These are phyloP conservation scores for Xylariaceae sp. DNA, from an alignment of 2,329 filamentous ascomycete genomes.

Conservation along the genomic window DNA sequence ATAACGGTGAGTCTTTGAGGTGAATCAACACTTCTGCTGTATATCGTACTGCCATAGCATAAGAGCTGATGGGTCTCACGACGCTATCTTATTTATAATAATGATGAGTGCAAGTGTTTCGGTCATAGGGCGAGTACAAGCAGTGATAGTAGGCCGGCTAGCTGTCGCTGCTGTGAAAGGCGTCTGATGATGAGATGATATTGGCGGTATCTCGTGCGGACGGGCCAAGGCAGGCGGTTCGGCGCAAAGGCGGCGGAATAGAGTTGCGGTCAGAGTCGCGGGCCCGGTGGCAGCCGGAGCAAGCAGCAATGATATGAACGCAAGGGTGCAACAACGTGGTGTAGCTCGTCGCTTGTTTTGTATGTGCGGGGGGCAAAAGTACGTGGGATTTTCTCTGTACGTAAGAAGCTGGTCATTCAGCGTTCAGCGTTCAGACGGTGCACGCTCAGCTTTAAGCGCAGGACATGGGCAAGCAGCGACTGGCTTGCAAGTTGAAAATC, in stretches of 20 bases:
- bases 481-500: neutral
- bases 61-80: slow-evolving; percentile 10
- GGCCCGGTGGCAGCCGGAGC: slow-evolving; percentile 5
- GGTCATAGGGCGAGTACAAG: slow-evolving; percentile 5
- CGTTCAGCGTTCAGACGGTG: neutral
- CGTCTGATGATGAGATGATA: neutral
- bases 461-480: neutral
- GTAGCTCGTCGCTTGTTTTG: slow-evolving; percentile 1
- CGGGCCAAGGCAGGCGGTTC: neutral
- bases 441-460: neutral
- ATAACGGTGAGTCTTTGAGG: slow-evolving; percentile 76
- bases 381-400: neutral
- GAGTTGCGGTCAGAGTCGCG: slow-evolving; percentile 4
- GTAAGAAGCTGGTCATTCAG: neutral
- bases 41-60: slow-evolving; percentile 59
- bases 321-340: neutral
- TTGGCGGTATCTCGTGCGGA: neutral
- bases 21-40: slow-evolving; percentile 68
- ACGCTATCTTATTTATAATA: slow-evolving; percentile 12
- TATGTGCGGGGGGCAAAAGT: slow-evolving; percentile 11
- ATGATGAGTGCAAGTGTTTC: neutral
- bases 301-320: neutral
- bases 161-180: neutral
- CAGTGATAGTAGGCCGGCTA: neutral
- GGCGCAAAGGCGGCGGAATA: neutral